Percentiles rank a stretch among this genome's conserved stretches.
Conservation (phyloP, 352 stramenopile species). For the Phytophthora podocarpi region DNA sequence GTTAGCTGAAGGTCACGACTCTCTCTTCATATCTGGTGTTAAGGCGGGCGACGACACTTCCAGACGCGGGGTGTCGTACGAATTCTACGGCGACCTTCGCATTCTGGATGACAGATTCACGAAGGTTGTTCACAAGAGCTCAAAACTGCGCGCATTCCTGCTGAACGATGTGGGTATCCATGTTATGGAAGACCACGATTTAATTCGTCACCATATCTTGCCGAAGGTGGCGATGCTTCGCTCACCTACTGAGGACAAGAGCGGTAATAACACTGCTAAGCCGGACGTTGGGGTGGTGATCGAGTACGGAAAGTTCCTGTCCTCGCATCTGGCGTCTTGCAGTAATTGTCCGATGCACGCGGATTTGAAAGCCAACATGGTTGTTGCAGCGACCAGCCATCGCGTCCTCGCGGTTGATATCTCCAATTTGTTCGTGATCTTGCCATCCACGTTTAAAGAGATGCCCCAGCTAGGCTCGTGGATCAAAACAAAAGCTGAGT, state of each 20-base stretch:
- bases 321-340: conserved; percentile 40
- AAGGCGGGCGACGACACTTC: conserved; percentile 1
- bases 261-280: not conserved
- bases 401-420: conserved; percentile 15
- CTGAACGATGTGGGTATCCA: conserved; percentile 60
- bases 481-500: conserved; percentile 21
- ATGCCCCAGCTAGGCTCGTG: conserved; percentile 38
- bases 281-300: conserved; percentile 13
- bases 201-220: conserved; percentile 69
- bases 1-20: conserved; percentile 46
- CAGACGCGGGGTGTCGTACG: conserved; percentile 16
- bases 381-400: conserved; percentile 33
- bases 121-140: conserved; percentile 21
- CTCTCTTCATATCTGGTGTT: conserved; percentile 26
- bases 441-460: conserved; percentile 27
- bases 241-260: not conserved
- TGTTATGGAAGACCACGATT: conserved; percentile 70
- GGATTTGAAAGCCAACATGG: conserved; percentile 36
- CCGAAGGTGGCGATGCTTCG: conserved; percentile 41
- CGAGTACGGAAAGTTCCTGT: conserved; percentile 43
- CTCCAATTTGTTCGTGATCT: conserved; percentile 33
- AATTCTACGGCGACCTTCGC: conserved; percentile 46
- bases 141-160: conserved; percentile 54
- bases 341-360: conserved; percentile 30
- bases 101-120: conserved; percentile 56